Percentiles rank a stretch among this genome's conserved stretches.
Evolutionary conservation across 2,329 filamentous ascomycete species (phyloP).

Genomic region (Xylaria sp.): DNA sequence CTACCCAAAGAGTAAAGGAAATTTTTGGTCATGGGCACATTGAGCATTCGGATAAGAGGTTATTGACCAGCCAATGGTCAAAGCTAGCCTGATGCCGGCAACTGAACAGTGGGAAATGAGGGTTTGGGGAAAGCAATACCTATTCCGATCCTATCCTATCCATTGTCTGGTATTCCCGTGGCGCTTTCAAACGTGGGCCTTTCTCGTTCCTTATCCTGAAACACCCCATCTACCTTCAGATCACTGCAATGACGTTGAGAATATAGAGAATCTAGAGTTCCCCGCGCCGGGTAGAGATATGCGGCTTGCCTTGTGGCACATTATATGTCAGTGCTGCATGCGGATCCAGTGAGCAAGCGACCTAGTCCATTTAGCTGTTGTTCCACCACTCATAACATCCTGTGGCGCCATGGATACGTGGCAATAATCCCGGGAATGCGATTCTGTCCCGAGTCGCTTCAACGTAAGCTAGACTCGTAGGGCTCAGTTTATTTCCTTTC

Average conservation of each 20-base stretch:
- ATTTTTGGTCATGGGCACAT: slow-evolving; percentile 12
- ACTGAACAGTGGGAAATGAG: background rate
- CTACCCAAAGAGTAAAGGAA: background rate
- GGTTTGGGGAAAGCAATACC: background rate
- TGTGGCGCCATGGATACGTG: slow-evolving; percentile 4
- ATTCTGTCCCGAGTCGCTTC: background rate
- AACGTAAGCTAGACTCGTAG: background rate
- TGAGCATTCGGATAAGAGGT: slow-evolving; percentile 1
- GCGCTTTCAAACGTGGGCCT: background rate
- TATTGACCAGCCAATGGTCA: background rate
- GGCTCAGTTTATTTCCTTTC: slow-evolving; percentile 1
- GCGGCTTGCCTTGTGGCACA: background rate
- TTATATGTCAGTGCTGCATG: background rate
- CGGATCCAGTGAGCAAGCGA: slow-evolving; percentile 4
- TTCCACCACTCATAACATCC: slow-evolving; percentile 3
- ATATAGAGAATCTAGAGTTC: background rate
- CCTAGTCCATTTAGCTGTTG: background rate
- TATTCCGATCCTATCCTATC: background rate
- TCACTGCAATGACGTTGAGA: background rate
- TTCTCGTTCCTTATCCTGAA: background rate
- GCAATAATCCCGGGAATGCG: background rate
- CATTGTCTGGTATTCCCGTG: background rate
- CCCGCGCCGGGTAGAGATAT: background rate
- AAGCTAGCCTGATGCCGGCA: background rate
- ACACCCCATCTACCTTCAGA: background rate